Evolutionary conservation across 257 asterid genomes (phyloP).

Genomic region (Nicotiana noctiflora): DNA sequence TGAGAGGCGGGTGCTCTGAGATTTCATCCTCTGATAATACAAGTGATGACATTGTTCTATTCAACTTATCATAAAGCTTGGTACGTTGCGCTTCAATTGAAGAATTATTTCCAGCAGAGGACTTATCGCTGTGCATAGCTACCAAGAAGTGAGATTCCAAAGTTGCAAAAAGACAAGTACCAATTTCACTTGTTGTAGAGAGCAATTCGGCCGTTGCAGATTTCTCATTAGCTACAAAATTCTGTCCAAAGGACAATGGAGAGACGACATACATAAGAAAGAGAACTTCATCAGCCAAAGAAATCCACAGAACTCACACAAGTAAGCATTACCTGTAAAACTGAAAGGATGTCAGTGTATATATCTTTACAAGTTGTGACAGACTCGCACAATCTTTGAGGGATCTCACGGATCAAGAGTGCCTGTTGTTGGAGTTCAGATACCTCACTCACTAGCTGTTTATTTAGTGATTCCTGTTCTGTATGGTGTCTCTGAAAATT

Average conservation of each 20-base stretch:
- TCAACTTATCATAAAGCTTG: conserved; percentile 52
- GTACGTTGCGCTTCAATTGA: conserved; percentile 47
- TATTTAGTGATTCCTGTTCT: conserved; percentile 45
- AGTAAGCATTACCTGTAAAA: conserved; percentile 46
- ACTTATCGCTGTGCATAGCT: conserved; percentile 30
- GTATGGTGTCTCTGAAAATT: conserved; percentile 46
- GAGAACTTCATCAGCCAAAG: background rate
- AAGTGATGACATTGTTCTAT: conserved; percentile 44
- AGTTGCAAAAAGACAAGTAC: conserved; percentile 53
- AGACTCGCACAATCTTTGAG: conserved; percentile 43
- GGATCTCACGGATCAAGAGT: conserved; percentile 39
- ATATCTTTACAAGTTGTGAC: conserved; percentile 54
- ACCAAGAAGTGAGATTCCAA: conserved; percentile 54
- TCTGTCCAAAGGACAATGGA: conserved; percentile 32
- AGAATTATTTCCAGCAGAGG: conserved; percentile 22
- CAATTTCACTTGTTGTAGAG: conserved; percentile 61
- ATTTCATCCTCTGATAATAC: conserved; percentile 34
- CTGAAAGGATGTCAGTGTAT: conserved; percentile 47
- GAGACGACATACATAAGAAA: background rate
- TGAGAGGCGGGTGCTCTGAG: conserved; percentile 17
- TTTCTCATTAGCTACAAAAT: conserved; percentile 43
- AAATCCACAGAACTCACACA: conserved; percentile 8
- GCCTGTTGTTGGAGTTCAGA: conserved; percentile 61
- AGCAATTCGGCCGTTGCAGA: conserved; percentile 52
- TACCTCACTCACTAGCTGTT: conserved; percentile 43